phyloP scores from a whole-genome alignment of 2,329 filamentous ascomycete genomes.

The Coniella vitis region DNA sequence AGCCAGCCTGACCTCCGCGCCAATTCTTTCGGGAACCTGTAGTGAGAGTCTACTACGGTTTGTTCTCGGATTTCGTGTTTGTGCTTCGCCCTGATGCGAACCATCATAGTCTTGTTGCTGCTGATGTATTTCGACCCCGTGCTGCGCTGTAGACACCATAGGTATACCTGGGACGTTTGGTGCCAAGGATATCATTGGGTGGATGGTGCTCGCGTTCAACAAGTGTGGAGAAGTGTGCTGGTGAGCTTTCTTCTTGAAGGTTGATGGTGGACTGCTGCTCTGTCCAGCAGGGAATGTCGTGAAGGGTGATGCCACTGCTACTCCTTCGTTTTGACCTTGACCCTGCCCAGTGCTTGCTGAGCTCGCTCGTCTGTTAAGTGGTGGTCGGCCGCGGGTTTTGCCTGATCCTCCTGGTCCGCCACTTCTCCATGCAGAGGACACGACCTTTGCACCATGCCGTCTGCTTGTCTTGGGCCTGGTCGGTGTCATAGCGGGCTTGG shows the following conservation, averaged over 20 bases:
- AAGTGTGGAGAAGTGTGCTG: constrained; percentile 8
- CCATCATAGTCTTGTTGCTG: constrained; percentile 2
- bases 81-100: constrained; percentile 2
- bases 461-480: constrained; percentile 48
- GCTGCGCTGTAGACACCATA: constrained; percentile 4
- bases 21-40: constrained; percentile 45
- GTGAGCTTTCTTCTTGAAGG: background rate
- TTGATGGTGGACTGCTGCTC: constrained; percentile 34
- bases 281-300: constrained; percentile 56
- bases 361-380: constrained; percentile 49
- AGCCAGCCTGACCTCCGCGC: constrained; percentile 26
- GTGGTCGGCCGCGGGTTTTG: constrained; percentile 73
- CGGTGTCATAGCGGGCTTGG: constrained; percentile 67
- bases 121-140: background rate
- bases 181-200: constrained; percentile 1
- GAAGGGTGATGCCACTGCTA: constrained; percentile 43
- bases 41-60: constrained; percentile 49
- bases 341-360: constrained; percentile 33
- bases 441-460: constrained; percentile 73
- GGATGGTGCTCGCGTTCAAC: background rate
- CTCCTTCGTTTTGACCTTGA: background rate
- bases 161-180: background rate
- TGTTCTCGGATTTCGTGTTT: constrained; percentile 15
- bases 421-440: constrained; percentile 84
- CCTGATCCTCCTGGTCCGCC: constrained; percentile 54